phyloP scores from a whole-genome alignment of 805 yeast genomes.

The Ogataea trehalophila region DNA sequence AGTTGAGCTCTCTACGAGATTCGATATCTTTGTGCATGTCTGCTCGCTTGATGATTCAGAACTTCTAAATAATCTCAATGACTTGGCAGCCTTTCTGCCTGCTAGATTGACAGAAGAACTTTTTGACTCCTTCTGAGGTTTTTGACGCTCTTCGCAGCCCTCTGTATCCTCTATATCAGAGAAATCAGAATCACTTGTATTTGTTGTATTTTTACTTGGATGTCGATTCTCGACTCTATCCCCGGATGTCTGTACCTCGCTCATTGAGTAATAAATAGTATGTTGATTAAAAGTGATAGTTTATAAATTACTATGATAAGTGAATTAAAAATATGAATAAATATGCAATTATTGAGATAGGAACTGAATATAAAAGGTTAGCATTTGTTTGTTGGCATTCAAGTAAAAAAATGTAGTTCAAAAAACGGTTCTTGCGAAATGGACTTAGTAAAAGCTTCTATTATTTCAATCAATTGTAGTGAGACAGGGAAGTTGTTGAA shows the following conservation, averaged over 20 bases:
- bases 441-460: no score
- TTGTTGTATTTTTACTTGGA: not conserved
- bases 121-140: constrained; percentile 3
- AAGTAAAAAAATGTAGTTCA: no score
- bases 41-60: constrained; percentile 22
- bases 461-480: no score
- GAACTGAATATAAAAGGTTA: no score
- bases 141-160: not conserved
- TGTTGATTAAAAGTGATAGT: not conserved
- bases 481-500: no score
- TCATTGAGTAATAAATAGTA: not conserved
- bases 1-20: not conserved
- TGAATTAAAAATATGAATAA: no score
- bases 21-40: constrained; percentile 2
- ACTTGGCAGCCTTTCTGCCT: constrained; percentile 55
- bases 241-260: not conserved
- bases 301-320: not conserved
- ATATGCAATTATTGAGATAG: no score
- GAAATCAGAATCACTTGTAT: constrained; percentile 1
- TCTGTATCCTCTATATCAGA: not conserved
- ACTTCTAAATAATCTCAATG: constrained; percentile 46
- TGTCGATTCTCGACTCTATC: not conserved
- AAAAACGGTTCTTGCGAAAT: no score
- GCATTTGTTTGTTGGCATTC: no score
- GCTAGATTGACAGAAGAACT: constrained; percentile 26